Percentiles rank a stretch among this genome's conserved stretches.
Conservation (phyloP, 495 filamentous ascomycete species). For the Penicillium macrosclerotiorum region DNA sequence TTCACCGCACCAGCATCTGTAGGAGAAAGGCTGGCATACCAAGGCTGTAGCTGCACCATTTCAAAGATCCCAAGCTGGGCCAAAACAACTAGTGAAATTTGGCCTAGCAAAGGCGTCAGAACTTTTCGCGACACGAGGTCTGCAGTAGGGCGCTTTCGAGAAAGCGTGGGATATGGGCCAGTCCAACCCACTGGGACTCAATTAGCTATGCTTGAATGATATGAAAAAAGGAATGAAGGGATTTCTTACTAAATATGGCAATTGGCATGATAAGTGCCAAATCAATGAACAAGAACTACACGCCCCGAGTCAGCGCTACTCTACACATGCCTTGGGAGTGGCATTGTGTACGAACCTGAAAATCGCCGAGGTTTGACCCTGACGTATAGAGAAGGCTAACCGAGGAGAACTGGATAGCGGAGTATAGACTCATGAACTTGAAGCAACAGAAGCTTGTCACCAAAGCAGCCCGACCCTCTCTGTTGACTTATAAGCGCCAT, state of each 20-base stretch:
- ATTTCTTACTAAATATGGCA: conserved; percentile 81
- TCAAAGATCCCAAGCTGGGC: conserved; percentile 73
- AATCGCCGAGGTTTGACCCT: conserved; percentile 94
- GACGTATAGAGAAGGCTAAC: conserved; percentile 97
- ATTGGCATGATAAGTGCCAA: conserved; percentile 90
- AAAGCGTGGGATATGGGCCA: conserved; percentile 73
- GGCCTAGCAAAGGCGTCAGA: conserved; percentile 82
- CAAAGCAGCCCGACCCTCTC: conserved; percentile 89
- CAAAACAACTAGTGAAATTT: conserved; percentile 78
- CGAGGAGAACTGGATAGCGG: conserved; percentile 97
- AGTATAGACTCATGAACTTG: conserved; percentile 99
- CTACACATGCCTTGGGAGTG: not conserved
- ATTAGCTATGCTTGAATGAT: not conserved
- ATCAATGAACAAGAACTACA: conserved; percentile 88
- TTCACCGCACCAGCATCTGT: no score
- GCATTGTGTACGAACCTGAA: conserved; percentile 58
- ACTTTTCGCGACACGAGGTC: conserved; percentile 93
- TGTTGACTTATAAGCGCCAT: conserved; percentile 23
- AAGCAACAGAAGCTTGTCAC: conserved; percentile 99
- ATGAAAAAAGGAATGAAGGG: not conserved
- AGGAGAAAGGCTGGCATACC: conserved; percentile 47
- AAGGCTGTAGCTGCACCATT: conserved; percentile 69
- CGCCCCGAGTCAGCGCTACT: conserved; percentile 15
- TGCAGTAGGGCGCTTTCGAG: conserved; percentile 83
- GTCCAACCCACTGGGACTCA: conserved; percentile 80